Base-by-base conservation (phyloP, 305 asterid genomes). In the Fraxinus xanthoxyloides region DNA sequence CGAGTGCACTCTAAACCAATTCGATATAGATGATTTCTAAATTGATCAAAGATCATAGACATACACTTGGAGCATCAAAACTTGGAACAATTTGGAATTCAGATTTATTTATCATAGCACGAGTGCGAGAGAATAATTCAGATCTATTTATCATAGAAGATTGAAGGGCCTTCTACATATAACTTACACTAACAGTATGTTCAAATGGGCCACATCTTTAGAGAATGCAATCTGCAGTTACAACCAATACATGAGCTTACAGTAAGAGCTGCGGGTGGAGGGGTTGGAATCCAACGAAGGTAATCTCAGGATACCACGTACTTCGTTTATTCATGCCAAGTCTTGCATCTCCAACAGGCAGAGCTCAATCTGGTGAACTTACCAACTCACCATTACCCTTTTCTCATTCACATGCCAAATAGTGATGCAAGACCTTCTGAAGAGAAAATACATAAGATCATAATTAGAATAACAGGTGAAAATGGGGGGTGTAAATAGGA, bases 331-430 rank as follows among this genome's bases (percentile, higher is more conserved):
- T 70, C 75, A 31, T 2, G 40, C 40, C 19, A 32, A 56, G 36
- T 23, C 70, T 61, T 61, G 17, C 32, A 61, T 61, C 70, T 23
- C 70, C 32, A 61, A 61, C 13, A 21, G 32, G 70, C 31, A 23
- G 70, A 61, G 70, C 70, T 61, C 13, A 32, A 61, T 67, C 36
- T 28, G 13, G 32, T 28, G 19, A 65, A 10, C 73, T 67, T 70
- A 2, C 43, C 85, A 59, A 30, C 69, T 63, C 80, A 75, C 84
- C 77, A n/a, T 34, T 54, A 56, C 8, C 32, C 54, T 21, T 76
- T 54, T 34, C 72, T 43, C 74, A n/a, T 70, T 56, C 78, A 26
- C 77, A 74, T 46, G 51, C 67, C 32, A 61, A 48, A 83, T 59
- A 31, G 75, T 82, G 46, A 21, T 61, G 81, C 72, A 30, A 56